Base-by-base conservation (phyloP, 495 filamentous ascomycete genomes). In the Lepidopterella palustris region DNA sequence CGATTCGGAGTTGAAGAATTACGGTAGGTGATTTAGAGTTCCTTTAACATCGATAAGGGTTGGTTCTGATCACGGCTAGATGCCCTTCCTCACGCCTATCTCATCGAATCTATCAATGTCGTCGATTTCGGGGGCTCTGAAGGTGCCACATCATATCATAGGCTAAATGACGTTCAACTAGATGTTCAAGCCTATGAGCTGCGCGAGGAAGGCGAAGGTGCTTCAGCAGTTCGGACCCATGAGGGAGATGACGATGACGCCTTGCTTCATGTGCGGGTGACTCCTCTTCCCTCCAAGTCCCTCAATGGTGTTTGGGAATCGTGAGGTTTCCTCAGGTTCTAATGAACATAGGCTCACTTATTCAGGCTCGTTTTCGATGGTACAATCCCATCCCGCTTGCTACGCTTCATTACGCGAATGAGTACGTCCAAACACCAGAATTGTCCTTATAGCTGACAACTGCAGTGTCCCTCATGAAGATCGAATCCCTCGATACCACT, bases 231-330 rank as follows among this genome's bases (percentile, higher is more conserved):
- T 5, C 45, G 13, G 42, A n/a, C 5, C 28, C 25, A 24, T 23
- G 35, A 47, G 24, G 39, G 32, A 10, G 55, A 61, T 32, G 58
- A 62, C 5, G 62, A 60, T 9, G 52, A 61, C 8, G 51, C 55
- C 0, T 28, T 53, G 13, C 53, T 62, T 24, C 54, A 66, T 47
- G 67, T 72, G 13, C 73, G 66, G 11, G 59, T 77, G 13, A 56
- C 69, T 18, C 39, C 32, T 15, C 65, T 83, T 20, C 80, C 80
- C 0, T 70, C 67, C 48, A 69, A 67, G 25, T 50, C 62, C 4
- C 61, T 82, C n/a, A 71, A 78, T 55, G 74, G 73, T 29, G 49
- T 77, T 15, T 83, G 80, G 80, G 76, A 80, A 50, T 77, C 75
- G 71, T 75, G 73, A 47, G 74, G n/a, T 64, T 8, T 49, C 15